Percentiles rank a stretch among this genome's conserved stretches.
Evolutionary conservation across 2,329 filamentous ascomycete genomes (phyloP).

Genomic region (Cladosporium sp.): DNA sequence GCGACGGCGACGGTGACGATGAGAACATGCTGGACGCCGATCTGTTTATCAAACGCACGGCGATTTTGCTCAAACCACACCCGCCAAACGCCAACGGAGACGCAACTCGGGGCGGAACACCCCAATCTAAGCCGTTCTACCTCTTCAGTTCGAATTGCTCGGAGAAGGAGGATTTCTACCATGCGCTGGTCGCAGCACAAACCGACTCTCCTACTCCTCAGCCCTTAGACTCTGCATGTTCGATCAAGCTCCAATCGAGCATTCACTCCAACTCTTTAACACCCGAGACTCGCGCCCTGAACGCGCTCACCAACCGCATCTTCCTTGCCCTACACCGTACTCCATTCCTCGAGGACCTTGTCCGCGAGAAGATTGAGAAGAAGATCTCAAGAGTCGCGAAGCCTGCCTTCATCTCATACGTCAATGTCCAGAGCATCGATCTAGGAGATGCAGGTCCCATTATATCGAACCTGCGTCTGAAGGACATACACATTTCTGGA

Average conservation of each 20-base stretch:
- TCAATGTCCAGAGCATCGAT: slow-evolving; percentile 77
- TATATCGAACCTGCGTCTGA: slow-evolving; percentile 82
- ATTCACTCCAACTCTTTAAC: slow-evolving; percentile 82
- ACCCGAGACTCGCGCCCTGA: slow-evolving; percentile 86
- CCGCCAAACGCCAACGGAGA: slow-evolving; percentile 3
- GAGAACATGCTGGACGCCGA: slow-evolving; percentile 76
- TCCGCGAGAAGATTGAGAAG: slow-evolving; percentile 85
- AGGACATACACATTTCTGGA: slow-evolving; percentile 85
- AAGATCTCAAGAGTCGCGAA: slow-evolving; percentile 94
- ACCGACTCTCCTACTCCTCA: slow-evolving; percentile 65
- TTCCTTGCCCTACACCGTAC: slow-evolving; percentile 89
- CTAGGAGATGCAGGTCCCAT: slow-evolving; percentile 84
- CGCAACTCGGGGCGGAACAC: background rate
- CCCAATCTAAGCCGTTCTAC: slow-evolving; percentile 71
- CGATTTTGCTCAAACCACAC: slow-evolving; percentile 29
- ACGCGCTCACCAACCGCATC: slow-evolving; percentile 81
- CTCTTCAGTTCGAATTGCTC: slow-evolving; percentile 94
- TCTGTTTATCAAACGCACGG: slow-evolving; percentile 78
- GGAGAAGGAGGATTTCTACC: slow-evolving; percentile 98
- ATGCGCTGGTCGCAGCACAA: slow-evolving; percentile 74
- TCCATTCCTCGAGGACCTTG: slow-evolving; percentile 69
- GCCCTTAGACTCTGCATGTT: slow-evolving; percentile 76
- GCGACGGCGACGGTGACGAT: slow-evolving; percentile 55
- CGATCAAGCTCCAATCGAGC: slow-evolving; percentile 84
- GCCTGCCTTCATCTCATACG: slow-evolving; percentile 80